Evolutionary conservation across 306 rosid species (phyloP), one percentile per base, ranked within the genome.

Genomic region (Boehmeria nivea): DNA sequence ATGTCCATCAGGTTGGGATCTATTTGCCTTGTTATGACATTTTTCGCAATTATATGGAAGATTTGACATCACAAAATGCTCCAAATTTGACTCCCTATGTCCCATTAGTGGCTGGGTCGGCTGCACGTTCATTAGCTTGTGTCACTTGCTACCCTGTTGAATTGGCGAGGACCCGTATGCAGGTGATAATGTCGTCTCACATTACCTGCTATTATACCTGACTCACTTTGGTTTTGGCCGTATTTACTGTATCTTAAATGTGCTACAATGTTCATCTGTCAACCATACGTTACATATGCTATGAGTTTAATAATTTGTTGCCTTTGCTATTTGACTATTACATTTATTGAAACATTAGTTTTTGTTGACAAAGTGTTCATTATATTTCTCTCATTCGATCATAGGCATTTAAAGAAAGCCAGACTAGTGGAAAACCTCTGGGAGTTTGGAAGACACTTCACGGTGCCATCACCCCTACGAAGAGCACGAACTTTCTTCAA

Each of bases 141-240:
- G 43, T 91, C 59, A 81, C 93, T 73, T 84, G 85, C 72, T 91
- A 91, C 68, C 99, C 96, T 38, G 44, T 87, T 34, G 99, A 91
- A 61, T 74, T 91, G 66, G 99, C 99, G 20, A 78, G 96, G 75
- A 91, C 99, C 26, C 96, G 99, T 43, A 91, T 91, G 99, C 99
- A 91, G 95, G 99, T 87, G 25, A 25, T 33, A 12, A 17, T 50
- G 9, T 43, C 48, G 40, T 43, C 43, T 46, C 12, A 36, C 9
- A 33, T 47, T 47, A 25, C 11, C 11, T 4, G 5, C 17, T 54
- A 6, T 34, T 11, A 19, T 44, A 13, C 28, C 25, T 31, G 20
- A 19, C 6, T 51, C 37, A 31, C 14, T 38, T 51, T 44, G 46
- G 28, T 19, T 47, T 34, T 8, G 6, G 11, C 12, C 28, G 46